Conservation (phyloP, 805 yeast species). For the Suhomyces sp. region DNA sequence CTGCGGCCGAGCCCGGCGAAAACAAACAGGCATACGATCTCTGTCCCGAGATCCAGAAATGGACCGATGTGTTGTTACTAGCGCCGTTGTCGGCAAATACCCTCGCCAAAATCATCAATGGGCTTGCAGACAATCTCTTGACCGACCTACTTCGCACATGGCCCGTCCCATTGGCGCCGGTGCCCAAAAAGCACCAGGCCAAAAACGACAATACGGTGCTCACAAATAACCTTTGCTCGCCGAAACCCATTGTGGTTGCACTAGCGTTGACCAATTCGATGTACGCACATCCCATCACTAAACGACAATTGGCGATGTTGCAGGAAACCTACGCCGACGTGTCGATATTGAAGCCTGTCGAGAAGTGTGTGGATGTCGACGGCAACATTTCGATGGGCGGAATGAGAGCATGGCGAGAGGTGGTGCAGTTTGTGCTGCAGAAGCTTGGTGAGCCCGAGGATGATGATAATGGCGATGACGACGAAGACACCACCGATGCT, state of each 20-base stretch:
- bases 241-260: conserved; percentile 24
- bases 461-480: conserved; percentile 7
- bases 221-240: conserved; percentile 14
- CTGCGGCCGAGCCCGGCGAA: neutral
- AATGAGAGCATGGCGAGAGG: conserved; percentile 27
- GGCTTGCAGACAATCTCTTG: conserved; percentile 23
- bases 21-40: neutral
- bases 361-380: conserved; percentile 22
- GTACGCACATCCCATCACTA: conserved; percentile 27
- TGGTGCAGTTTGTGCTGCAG: conserved; percentile 21
- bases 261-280: conserved; percentile 22
- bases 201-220: conserved; percentile 13
- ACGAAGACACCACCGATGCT: conserved; percentile 2
- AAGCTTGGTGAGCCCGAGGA: conserved; percentile 22
- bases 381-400: conserved; percentile 31
- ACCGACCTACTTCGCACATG: conserved; percentile 22
- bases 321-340: conserved; percentile 24
- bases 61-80: conserved; percentile 26
- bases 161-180: conserved; percentile 15
- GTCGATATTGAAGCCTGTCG: conserved; percentile 25
- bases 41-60: conserved; percentile 17
- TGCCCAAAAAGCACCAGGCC: neutral
- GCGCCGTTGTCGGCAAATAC: conserved; percentile 26
- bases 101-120: conserved; percentile 23
- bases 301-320: conserved; percentile 16